Evolutionary conservation across 148 eudicot genomes (phyloP), one percentile per base, ranked within the genome.

Genomic region (Fagopyrum esculentum): DNA sequence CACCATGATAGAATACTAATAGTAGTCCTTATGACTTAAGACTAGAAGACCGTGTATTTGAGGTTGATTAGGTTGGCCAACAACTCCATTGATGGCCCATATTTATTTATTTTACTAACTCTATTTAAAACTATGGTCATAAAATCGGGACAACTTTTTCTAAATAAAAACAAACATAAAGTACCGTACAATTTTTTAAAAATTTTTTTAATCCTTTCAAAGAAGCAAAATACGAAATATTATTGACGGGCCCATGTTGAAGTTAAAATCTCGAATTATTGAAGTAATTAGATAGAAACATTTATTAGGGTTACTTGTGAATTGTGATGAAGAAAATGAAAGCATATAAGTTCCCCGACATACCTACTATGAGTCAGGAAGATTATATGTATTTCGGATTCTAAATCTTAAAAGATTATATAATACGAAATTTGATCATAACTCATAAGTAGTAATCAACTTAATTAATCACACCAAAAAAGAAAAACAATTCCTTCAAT

Each of bases 311-410:
- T 15, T 35, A 35, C 40, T 35, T 35, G 1, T 66, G 45, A 40
- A 19, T 66, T 66, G 19, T 7, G 35, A 66, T 40, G 71, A 43
- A 15, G 71, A 43, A 12, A 43, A 66, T 66, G 8, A 6, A 66
- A 40, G 71, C 46, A 13, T 66, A 66, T 13, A 66, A 66, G 47
- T 43, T 43, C 43, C 12, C 71, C 71, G 71, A 66, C 71, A 64
- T 35, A 40, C 71, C 71, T 66, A 66, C 71, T 17, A 5, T 43
- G 4, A 66, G 71, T 66, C 71, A 40, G 71, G 47, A 66, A 19
- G 45, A 40, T 64, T 35, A 4, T 66, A 49, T 8, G 11, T 40
- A 35, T 11, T 66, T 61, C 9, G 6, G 46, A 43, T 35, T 64
- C 70, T 35, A 11, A 35, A 40, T 57, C 63, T 0, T 66, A 1